phyloP scores from a whole-genome alignment of 2,329 filamentous ascomycete genomes.

The Sarocladiaceae sp. region DNA sequence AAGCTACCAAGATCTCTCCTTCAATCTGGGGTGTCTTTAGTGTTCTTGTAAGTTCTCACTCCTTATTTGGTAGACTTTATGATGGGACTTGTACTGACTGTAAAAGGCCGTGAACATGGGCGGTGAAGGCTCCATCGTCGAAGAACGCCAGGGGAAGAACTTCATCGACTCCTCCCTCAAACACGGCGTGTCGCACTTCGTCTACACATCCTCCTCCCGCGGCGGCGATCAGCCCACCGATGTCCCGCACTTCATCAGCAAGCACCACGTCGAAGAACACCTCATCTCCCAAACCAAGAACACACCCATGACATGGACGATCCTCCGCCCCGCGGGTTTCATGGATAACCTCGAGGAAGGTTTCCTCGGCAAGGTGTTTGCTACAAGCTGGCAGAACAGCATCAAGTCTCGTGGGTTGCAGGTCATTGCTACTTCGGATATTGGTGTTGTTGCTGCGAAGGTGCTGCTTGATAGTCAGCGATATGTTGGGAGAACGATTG shows the following conservation, averaged over 20 bases:
- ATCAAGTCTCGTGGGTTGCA: constrained; percentile 29
- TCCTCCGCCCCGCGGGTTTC: constrained; percentile 35
- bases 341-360: constrained; percentile 33
- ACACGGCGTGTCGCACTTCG: constrained; percentile 51
- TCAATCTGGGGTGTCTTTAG: constrained; percentile 57
- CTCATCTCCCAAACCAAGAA: constrained; percentile 38
- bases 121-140: constrained; percentile 12
- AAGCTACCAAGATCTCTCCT: constrained; percentile 23
- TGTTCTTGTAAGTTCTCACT: constrained; percentile 41
- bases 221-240: constrained; percentile 50
- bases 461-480: constrained; percentile 27
- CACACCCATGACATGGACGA: constrained; percentile 28
- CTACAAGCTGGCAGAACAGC: constrained; percentile 24
- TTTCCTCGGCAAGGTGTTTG: constrained; percentile 27
- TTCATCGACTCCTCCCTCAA: constrained; percentile 52
- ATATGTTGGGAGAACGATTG: constrained; percentile 27
- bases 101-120: constrained; percentile 12
- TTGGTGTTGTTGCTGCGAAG: constrained; percentile 33
- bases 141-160: constrained; percentile 45
- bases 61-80: too few relatives aligned
- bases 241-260: constrained; percentile 57
- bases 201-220: constrained; percentile 60
- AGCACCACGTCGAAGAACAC: constrained; percentile 57
- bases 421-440: constrained; percentile 30
- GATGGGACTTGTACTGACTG: too few relatives aligned